phyloP scores from a whole-genome alignment of 352 stramenopile genomes.

The Phytophthora pluvialis region DNA sequence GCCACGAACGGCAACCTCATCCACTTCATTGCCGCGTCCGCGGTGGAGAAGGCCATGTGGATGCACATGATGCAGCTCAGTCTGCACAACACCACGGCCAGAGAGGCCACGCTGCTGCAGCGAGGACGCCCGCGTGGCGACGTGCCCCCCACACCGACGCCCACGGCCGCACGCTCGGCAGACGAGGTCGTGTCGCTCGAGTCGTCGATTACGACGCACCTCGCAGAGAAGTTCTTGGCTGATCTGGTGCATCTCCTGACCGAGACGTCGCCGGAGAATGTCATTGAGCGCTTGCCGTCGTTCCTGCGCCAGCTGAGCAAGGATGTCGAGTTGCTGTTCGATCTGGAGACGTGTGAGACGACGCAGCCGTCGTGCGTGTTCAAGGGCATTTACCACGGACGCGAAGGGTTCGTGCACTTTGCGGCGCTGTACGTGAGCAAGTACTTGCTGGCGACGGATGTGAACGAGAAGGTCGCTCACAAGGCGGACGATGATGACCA shows the following conservation, averaged over 20 bases:
- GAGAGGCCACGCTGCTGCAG: conserved; percentile 52
- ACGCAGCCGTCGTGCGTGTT: conserved; percentile 84
- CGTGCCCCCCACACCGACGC: conserved; percentile 26
- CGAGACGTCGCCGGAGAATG: conserved; percentile 40
- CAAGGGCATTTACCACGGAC: conserved; percentile 88
- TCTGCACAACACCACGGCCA: conserved; percentile 53
- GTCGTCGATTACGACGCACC: conserved; percentile 68
- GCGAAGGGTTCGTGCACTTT: conserved; percentile 88
- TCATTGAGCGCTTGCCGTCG: conserved; percentile 63
- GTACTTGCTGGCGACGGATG: conserved; percentile 69
- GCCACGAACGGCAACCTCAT: conserved; percentile 86
- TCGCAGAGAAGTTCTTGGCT: conserved; percentile 74
- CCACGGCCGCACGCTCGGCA: conserved; percentile 26
- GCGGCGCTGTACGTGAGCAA: conserved; percentile 81
- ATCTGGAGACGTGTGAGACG: conserved; percentile 79
- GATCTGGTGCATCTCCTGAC: conserved; percentile 68
- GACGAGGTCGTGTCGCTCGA: conserved; percentile 63
- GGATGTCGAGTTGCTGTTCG: conserved; percentile 85
- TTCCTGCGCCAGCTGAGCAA: conserved; percentile 88
- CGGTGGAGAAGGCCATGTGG: conserved; percentile 84
- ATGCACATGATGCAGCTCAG: conserved; percentile 83
- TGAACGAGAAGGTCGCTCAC: conserved; percentile 54
- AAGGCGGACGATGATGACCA: conserved; percentile 78
- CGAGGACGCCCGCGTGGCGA: conserved; percentile 43
- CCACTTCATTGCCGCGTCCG: conserved; percentile 80